Percentiles rank a stretch among this genome's conserved stretches.
Evolutionary conservation across 2,329 filamentous ascomycete species (phyloP).

Genomic region (Bipolaris gigantea): DNA sequence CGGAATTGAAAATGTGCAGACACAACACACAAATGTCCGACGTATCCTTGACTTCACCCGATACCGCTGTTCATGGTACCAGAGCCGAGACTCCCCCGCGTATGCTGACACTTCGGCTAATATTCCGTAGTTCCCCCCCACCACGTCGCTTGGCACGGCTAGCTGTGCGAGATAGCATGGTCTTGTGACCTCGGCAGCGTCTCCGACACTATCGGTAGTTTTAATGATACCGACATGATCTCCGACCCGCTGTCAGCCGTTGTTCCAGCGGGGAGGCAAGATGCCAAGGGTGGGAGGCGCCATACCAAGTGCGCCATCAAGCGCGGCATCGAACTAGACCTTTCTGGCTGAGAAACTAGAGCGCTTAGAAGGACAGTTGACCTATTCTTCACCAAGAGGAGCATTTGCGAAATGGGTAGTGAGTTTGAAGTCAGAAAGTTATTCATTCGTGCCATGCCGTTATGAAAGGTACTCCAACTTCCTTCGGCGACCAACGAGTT

Average conservation of each 20-base stretch:
- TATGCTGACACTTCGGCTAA: neutral
- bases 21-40: no score
- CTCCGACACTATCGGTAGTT: conserved; percentile 1
- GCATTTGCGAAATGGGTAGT: neutral
- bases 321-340: neutral
- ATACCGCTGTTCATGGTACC: no score
- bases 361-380: neutral
- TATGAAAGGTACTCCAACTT: neutral
- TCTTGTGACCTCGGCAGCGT: neutral
- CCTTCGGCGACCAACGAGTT: neutral
- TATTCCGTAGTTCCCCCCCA: neutral
- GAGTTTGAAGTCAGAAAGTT: neutral
- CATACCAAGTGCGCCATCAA: neutral
- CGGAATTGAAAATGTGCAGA: no score
- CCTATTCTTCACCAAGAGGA: neutral
- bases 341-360: neutral
- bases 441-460: neutral
- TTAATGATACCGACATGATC: conserved; percentile 13
- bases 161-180: neutral
- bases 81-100: no score
- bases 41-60: no score
- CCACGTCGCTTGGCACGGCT: neutral
- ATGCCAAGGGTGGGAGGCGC: neutral
- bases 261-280: conserved; percentile 11
- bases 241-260: conserved; percentile 9